Percentiles rank a stretch among this genome's conserved stretches.
phyloP scores from a whole-genome alignment of 2,329 filamentous ascomycete genomes.

The Cryphonectria nitschkei region DNA sequence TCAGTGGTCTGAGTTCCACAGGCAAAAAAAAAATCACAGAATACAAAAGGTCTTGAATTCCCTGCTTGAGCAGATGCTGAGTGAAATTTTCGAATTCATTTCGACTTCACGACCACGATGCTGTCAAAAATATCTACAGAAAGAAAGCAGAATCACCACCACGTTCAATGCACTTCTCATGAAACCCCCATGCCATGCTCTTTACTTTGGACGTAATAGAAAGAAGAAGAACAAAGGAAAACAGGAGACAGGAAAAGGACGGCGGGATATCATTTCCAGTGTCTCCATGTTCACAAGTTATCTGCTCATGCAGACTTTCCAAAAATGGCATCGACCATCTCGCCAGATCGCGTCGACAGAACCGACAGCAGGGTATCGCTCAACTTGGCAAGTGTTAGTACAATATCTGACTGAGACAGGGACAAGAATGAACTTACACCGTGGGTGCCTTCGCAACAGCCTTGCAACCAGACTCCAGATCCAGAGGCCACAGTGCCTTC shows the following conservation, averaged over 20 bases:
- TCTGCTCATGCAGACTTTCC: slow-evolving; percentile 37
- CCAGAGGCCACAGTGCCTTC: slow-evolving; percentile 68
- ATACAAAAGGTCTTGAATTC: background rate
- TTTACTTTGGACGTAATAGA: background rate
- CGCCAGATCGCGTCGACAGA: slow-evolving; percentile 73
- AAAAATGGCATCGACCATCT: slow-evolving; percentile 79
- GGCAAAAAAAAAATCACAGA: background rate
- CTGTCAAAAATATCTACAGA: background rate
- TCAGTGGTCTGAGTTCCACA: too few species aligned
- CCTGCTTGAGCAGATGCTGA: background rate
- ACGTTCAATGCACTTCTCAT: slow-evolving; percentile 18
- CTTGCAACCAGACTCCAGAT: slow-evolving; percentile 89
- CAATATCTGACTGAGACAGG: background rate
- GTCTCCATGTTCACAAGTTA: background rate
- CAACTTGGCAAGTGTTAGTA: slow-evolving; percentile 52
- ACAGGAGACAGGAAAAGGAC: background rate
- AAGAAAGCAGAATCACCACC: background rate
- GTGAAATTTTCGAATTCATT: background rate
- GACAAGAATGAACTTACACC: slow-evolving; percentile 65
- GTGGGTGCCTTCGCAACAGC: slow-evolving; percentile 90
- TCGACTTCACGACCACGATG: background rate
- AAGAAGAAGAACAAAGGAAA: background rate
- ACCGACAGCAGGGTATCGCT: slow-evolving; percentile 84
- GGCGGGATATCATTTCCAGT: background rate
- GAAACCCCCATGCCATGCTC: background rate